Conservation (phyloP, 129 eudicot genomes). For the Sambucus nigra region DNA sequence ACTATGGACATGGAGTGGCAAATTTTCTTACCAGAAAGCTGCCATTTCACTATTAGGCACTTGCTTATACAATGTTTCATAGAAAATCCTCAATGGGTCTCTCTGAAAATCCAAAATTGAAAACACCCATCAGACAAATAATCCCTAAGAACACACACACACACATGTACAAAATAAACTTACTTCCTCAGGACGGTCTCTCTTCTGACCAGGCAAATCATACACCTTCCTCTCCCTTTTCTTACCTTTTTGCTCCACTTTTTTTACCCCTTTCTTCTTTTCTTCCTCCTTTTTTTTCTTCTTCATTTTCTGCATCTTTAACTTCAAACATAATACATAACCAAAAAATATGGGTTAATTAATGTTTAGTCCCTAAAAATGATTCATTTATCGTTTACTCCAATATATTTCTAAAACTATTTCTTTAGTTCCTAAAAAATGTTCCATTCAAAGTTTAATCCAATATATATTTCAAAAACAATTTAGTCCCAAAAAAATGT, state of each 20-base stretch:
- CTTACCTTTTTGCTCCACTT: constrained; percentile 24
- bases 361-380: too few relatives aligned
- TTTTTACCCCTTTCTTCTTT: constrained; percentile 34
- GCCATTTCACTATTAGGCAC: constrained; percentile 81
- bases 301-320: constrained; percentile 30
- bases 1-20: not conserved
- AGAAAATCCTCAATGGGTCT: constrained; percentile 92
- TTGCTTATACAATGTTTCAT: constrained; percentile 60
- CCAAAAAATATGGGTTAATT: too few relatives aligned
- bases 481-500: not conserved
- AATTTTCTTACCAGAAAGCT: constrained; percentile 53
- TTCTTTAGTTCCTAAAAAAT: too few relatives aligned
- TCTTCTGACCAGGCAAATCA: constrained; percentile 89
- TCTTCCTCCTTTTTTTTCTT: constrained; percentile 38
- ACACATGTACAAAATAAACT: constrained; percentile 2
- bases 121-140: not conserved
- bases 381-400: too few relatives aligned
- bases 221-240: constrained; percentile 62
- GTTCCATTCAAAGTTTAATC: too few relatives aligned
- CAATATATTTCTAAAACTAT: too few relatives aligned
- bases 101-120: constrained; percentile 42
- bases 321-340: not conserved
- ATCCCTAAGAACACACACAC: not conserved
- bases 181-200: constrained; percentile 93
- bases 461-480: too few relatives aligned